Base-by-base conservation (phyloP, 225 moss, liverwort and hornwort species). In the Rhytidiadelphus loreus region DNA sequence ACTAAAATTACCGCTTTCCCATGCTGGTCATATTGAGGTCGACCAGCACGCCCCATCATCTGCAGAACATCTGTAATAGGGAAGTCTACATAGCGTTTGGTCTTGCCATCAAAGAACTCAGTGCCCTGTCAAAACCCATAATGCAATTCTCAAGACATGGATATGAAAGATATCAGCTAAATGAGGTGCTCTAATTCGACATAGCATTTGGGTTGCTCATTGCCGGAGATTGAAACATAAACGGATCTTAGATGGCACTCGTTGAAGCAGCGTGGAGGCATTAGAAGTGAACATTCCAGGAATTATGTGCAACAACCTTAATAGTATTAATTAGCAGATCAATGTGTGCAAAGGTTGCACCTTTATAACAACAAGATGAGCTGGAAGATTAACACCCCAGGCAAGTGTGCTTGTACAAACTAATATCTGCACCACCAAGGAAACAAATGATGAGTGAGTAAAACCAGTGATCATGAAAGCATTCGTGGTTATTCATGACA, bases 41-140 rank as follows among this genome's bases (percentile, higher is more conserved):
- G 95, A 92, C 99, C 99, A 59, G 99, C 99, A 90, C 99, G 93
- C 63, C 99, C 99, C 99, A 99, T 99, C 99, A 99, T 99, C 88
- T 99, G 99, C 68, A 99, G 93, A 88, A 99, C 97, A 91, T 99
- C 99, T 69, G 99, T 99, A 87, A 99, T 99, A 57, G 99, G 97
- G 65, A 97, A 97, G 91, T 99, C 99, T 81, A 99, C 87, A 83
- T 99, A 97, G 80, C 97, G 93, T 87, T 99, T 99, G 85, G 93
- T 91, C 92, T 99, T 97, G 86, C 99, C 99, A 90, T 99, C 97
- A 90, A 95, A 99, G 83, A 92, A 99, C 90, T 99, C 99, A 75
- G 99, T 99, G 65, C 99, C 98, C 99, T 98, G 95, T 89, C 82
- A 90, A 89, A 83, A 89, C 21, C 44, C 89, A 88, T 21, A 76